Evolutionary conservation across 495 filamentous ascomycete species (phyloP).

Genomic region (Daldinia bambusicola): DNA sequence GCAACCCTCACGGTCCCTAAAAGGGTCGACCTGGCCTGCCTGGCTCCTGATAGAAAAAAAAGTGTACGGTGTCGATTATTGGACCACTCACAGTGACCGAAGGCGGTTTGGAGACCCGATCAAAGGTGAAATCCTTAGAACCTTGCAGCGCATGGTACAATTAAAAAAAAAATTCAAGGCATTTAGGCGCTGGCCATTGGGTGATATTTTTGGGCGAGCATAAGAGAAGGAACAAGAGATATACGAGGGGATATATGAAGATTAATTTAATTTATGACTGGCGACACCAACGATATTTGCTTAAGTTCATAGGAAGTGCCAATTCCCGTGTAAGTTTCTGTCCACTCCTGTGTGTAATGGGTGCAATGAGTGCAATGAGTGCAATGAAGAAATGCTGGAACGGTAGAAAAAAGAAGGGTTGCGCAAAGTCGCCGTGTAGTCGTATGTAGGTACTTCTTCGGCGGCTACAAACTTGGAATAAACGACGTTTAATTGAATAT

Average conservation of each 20-base stretch:
- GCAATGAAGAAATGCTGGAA: background rate
- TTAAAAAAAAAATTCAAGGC: slow-evolving; percentile 18
- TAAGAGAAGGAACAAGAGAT: slow-evolving; percentile 22
- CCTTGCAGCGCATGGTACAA: slow-evolving; percentile 42
- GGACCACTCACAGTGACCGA: slow-evolving; percentile 41
- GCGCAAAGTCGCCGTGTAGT: slow-evolving; percentile 11
- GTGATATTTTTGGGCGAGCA: slow-evolving; percentile 11
- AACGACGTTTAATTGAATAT: slow-evolving; percentile 20
- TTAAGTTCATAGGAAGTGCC: background rate
- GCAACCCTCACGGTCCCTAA: slow-evolving; percentile 31
- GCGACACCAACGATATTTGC: slow-evolving; percentile 23
- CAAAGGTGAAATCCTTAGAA: slow-evolving; percentile 39
- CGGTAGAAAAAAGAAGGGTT: slow-evolving; percentile 16
- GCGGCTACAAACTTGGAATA: slow-evolving; percentile 12
- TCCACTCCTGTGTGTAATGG: background rate
- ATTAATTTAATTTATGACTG: slow-evolving; percentile 19
- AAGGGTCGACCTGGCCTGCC: slow-evolving; percentile 24
- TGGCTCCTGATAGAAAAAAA: slow-evolving; percentile 19
- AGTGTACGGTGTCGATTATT: slow-evolving; percentile 32
- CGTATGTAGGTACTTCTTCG: slow-evolving; percentile 14
- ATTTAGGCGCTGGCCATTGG: slow-evolving; percentile 33
- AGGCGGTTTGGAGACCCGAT: slow-evolving; percentile 41
- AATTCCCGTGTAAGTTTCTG: background rate
- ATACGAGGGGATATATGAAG: slow-evolving; percentile 7
- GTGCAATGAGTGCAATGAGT: background rate